Conservation (phyloP, 441 rosid species). For the Jatropha podagrica region DNA sequence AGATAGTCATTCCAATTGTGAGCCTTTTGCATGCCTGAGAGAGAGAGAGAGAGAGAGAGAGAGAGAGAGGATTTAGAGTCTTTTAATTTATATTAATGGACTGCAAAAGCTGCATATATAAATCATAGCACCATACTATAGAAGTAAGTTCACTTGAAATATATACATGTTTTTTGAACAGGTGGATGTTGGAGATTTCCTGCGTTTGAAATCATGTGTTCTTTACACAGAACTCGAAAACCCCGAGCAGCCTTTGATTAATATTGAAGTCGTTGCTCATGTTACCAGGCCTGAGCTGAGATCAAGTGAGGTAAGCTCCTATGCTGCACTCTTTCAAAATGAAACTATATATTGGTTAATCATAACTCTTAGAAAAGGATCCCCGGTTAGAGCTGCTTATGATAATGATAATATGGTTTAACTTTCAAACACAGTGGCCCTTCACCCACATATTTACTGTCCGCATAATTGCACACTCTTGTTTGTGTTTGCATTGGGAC, state of each 20-base stretch:
- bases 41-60: not conserved
- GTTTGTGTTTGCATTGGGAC: constrained; percentile 14
- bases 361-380: not conserved
- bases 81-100: not conserved
- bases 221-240: constrained; percentile 65
- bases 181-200: constrained; percentile 87
- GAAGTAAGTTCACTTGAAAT: not conserved
- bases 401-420: not conserved
- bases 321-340: not conserved
- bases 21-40: not conserved
- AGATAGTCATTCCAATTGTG: not conserved
- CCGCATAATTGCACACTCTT: not conserved
- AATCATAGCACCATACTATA: not conserved
- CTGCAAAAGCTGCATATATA: constrained; percentile 6
- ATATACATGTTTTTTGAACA: constrained; percentile 24
- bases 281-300: constrained; percentile 84
- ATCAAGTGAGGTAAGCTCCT: constrained; percentile 63
- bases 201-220: constrained; percentile 75
- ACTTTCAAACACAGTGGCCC: no score
- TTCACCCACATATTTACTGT: not conserved
- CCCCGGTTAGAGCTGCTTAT: not conserved
- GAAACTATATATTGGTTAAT: not conserved
- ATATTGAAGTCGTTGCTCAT: constrained; percentile 84
- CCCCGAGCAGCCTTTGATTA: constrained; percentile 66
- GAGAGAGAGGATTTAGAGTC: not conserved